A percentile compares a stretch with the other conserved stretches of the same genome.
Conservation (phyloP, 1,284 basidiomycete genomes). For the Fomitopsis palustris region DNA sequence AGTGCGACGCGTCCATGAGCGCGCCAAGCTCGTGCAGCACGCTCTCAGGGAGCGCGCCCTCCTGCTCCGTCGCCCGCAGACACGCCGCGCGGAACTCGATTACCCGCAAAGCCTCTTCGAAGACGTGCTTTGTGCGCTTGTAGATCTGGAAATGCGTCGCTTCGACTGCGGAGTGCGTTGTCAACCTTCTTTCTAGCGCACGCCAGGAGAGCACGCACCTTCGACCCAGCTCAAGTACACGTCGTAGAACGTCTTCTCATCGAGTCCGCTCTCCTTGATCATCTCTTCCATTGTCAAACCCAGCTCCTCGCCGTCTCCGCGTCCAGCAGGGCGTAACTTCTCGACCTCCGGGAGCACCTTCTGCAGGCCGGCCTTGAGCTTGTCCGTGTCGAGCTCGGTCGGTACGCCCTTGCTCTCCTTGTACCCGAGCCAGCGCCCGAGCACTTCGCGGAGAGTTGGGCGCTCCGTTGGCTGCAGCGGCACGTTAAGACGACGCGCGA, state of each 20-base stretch:
- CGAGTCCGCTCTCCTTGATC: slow-evolving; percentile 61
- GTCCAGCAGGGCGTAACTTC: slow-evolving; percentile 41
- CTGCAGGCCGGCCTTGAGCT: slow-evolving; percentile 46
- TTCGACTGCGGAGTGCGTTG: slow-evolving; percentile 53
- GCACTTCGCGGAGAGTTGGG: slow-evolving; percentile 38
- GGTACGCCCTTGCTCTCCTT: slow-evolving; percentile 39
- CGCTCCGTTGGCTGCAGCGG: slow-evolving; percentile 38
- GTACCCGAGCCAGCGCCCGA: slow-evolving; percentile 47
- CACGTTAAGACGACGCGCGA: slow-evolving; percentile 56
- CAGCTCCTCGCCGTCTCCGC: slow-evolving; percentile 31
- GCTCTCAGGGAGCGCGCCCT: slow-evolving; percentile 14
- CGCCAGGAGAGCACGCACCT: slow-evolving; percentile 41
- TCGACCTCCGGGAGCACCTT: slow-evolving; percentile 48
- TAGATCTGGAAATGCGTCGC: slow-evolving; percentile 76
- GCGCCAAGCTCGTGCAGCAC: slow-evolving; percentile 54
- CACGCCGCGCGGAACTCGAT: slow-evolving; percentile 70
- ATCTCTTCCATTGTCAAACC: slow-evolving; percentile 73
- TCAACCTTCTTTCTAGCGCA: background rate
- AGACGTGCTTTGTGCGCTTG: slow-evolving; percentile 76
- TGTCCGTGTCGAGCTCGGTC: slow-evolving; percentile 36
- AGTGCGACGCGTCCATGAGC: slow-evolving; percentile 79
- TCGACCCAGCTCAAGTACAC: slow-evolving; percentile 77
- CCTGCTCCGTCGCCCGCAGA: slow-evolving; percentile 34
- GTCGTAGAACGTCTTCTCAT: slow-evolving; percentile 51
- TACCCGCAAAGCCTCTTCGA: slow-evolving; percentile 75